Evolutionary conservation across 2,329 filamentous ascomycete genomes (phyloP).

Genomic region (Sporothrix brunneoviolacea): DNA sequence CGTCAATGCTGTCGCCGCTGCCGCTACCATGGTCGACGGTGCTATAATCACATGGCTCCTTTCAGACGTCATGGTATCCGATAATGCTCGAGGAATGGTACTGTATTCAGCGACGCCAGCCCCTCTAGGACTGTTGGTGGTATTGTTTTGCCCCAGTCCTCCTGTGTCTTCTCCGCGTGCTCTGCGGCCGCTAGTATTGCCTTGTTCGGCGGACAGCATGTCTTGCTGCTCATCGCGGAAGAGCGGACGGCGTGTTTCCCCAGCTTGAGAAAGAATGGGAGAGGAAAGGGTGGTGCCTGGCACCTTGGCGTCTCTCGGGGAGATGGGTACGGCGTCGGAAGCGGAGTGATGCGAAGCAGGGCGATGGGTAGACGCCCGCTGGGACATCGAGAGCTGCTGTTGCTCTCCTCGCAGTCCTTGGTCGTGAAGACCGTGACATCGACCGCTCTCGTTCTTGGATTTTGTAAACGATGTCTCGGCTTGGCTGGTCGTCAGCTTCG

Average conservation of each 20-base stretch:
- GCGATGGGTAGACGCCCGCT: conserved; percentile 50
- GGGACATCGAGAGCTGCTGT: conserved; percentile 56
- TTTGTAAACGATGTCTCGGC: background rate
- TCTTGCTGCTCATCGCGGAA: conserved; percentile 16
- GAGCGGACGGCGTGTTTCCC: background rate
- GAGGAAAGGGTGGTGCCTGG: conserved; percentile 21
- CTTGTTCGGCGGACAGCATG: conserved; percentile 13
- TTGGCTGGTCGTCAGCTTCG: conserved; percentile 16
- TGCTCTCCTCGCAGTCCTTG: conserved; percentile 47
- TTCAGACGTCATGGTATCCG: conserved; percentile 1
- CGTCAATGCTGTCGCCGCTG: background rate
- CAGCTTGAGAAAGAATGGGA: conserved; percentile 13
- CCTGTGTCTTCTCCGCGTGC: background rate
- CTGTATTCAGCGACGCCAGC: conserved; percentile 11
- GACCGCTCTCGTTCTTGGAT: conserved; percentile 30
- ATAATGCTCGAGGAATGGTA: background rate
- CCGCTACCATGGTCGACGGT: background rate
- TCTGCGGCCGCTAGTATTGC: background rate
- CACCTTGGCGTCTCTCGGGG: conserved; percentile 14
- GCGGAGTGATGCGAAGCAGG: conserved; percentile 41
- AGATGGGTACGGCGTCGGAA: conserved; percentile 18
- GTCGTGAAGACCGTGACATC: conserved; percentile 51
- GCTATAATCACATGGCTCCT: background rate
- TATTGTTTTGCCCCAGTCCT: background rate
- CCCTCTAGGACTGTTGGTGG: background rate